Conservation (phyloP, 345 rosid genomes). For the Gossypium thurberi region DNA sequence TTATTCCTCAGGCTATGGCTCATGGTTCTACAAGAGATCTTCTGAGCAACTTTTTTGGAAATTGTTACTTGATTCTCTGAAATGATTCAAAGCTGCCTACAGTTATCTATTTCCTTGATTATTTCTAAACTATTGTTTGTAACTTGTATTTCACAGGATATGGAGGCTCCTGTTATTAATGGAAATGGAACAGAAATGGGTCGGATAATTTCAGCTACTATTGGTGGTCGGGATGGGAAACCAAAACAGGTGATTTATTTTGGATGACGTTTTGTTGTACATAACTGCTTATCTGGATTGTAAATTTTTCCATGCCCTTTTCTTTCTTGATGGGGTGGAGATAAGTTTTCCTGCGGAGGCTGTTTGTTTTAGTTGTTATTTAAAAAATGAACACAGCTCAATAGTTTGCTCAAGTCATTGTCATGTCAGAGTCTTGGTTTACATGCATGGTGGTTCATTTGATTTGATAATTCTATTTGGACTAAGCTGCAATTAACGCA, state of each 20-base stretch:
- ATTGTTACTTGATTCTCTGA: background rate
- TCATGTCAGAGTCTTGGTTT: background rate
- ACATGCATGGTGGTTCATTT: conserved; percentile 7
- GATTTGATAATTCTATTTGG: background rate
- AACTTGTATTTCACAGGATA: conserved; percentile 36
- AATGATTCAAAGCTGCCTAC: background rate
- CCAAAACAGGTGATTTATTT: conserved; percentile 76
- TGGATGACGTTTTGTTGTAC: background rate
- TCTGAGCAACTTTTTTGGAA: background rate
- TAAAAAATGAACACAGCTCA: background rate
- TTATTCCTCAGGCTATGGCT: background rate
- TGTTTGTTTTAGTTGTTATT: background rate
- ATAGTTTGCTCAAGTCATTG: background rate
- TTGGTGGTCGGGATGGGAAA: conserved; percentile 81
- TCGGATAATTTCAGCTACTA: conserved; percentile 65
- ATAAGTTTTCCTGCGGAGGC: background rate
- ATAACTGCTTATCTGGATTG: background rate
- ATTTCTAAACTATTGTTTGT: background rate
- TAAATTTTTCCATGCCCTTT: background rate
- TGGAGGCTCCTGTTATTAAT: conserved; percentile 55
- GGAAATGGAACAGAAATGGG: conserved; percentile 86
- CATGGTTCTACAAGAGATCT: conserved; percentile 3
- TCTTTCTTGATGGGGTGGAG: background rate
- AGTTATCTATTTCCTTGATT: background rate
- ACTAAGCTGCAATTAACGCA: background rate